Evolutionary conservation across 805 yeast species (phyloP).

Genomic region (Pichia gijzeniarum): DNA sequence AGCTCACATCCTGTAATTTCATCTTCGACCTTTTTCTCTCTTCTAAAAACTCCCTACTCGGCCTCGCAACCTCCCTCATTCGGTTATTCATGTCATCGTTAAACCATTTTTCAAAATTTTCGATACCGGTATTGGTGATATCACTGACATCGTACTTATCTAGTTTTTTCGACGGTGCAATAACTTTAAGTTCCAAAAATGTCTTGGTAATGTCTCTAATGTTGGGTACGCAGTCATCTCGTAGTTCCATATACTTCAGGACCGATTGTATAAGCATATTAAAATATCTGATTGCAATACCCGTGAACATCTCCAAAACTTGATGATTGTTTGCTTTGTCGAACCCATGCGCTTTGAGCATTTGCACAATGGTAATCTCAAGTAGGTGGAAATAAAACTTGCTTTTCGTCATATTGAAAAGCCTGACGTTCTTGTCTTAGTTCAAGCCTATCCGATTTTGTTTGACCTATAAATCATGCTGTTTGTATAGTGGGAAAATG

Average conservation of each 20-base stretch:
- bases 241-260: slow-evolving; percentile 39
- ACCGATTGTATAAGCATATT: slow-evolving; percentile 47
- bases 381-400: slow-evolving; percentile 28
- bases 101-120: slow-evolving; percentile 52
- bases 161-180: slow-evolving; percentile 50
- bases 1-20: slow-evolving; percentile 21
- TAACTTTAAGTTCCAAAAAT: slow-evolving; percentile 52
- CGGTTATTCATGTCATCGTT: slow-evolving; percentile 39
- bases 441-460: too few species aligned
- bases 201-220: slow-evolving; percentile 71
- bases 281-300: slow-evolving; percentile 61
- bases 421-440: not conserved
- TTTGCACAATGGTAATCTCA: slow-evolving; percentile 37
- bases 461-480: too few species aligned
- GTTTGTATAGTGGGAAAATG: too few species aligned
- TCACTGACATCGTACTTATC: slow-evolving; percentile 49
- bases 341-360: slow-evolving; percentile 76
- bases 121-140: slow-evolving; percentile 41
- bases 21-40: slow-evolving; percentile 18
- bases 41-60: slow-evolving; percentile 23
- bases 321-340: slow-evolving; percentile 62
- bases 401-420: slow-evolving; percentile 17
- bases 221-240: slow-evolving; percentile 32
- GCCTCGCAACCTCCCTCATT: slow-evolving; percentile 34
- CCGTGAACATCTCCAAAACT: slow-evolving; percentile 71